phyloP scores from a whole-genome alignment of 2,329 filamentous ascomycete species.

The Purpureocillium lavendulum region DNA sequence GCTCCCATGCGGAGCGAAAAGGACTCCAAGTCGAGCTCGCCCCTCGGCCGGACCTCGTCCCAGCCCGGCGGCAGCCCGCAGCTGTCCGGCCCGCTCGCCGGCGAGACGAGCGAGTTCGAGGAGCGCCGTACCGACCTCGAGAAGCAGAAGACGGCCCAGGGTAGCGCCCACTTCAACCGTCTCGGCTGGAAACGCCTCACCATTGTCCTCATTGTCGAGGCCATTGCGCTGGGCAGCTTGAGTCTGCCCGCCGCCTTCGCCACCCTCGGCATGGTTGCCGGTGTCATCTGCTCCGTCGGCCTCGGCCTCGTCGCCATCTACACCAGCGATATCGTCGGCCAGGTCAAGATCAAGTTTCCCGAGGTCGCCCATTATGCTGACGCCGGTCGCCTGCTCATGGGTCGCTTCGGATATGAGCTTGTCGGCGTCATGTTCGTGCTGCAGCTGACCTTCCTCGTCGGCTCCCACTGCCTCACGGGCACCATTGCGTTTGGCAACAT shows the following conservation, averaged over 20 bases:
- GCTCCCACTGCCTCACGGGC: constrained; percentile 64
- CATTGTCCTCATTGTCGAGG: constrained; percentile 47
- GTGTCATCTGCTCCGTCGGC: constrained; percentile 31
- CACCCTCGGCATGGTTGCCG: constrained; percentile 44
- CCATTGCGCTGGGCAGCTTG: constrained; percentile 45
- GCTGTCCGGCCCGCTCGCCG: constrained; percentile 6
- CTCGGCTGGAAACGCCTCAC: constrained; percentile 50
- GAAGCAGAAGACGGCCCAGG: constrained; percentile 36
- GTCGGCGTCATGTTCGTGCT: constrained; percentile 53
- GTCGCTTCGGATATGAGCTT: constrained; percentile 52
- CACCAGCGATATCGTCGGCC: constrained; percentile 36
- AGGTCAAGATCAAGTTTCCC: constrained; percentile 42
- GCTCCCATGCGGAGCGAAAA: too few species aligned
- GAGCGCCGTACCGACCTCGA: constrained; percentile 30
- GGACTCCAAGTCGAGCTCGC: too few species aligned
- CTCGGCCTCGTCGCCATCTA: constrained; percentile 39
- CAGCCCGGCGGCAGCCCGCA: too few species aligned
- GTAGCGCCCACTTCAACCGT: constrained; percentile 40
- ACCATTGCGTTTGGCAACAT: constrained; percentile 60
- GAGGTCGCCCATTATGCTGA: constrained; percentile 60
- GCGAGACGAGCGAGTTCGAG: constrained; percentile 29
- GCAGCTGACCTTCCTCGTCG: constrained; percentile 61
- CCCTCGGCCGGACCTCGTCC: too few species aligned
- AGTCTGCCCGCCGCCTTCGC: constrained; percentile 44
- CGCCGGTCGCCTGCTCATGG: constrained; percentile 53